Conservation (phyloP, 2,329 filamentous ascomycete genomes). For the Talaromyces sp. region DNA sequence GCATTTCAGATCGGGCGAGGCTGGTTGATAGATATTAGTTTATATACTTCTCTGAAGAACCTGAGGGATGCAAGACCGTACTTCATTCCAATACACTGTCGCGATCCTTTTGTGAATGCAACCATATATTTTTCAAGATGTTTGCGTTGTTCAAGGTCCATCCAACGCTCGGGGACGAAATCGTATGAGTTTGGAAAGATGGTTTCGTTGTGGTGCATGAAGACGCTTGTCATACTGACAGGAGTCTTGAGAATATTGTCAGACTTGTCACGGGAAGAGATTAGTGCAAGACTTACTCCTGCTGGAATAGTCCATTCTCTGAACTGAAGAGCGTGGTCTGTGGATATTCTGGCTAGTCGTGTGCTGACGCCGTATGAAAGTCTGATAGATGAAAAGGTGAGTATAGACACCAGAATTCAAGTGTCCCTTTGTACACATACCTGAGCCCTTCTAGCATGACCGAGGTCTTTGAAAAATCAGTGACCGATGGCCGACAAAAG, state of each 20-base stretch:
- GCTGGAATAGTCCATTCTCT: constrained; percentile 21
- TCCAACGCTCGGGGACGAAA: constrained; percentile 24
- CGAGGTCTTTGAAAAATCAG: constrained; percentile 22
- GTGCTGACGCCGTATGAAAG: constrained; percentile 29
- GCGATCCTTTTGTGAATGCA: constrained; percentile 22
- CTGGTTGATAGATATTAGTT: neutral
- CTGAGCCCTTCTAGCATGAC: constrained; percentile 30
- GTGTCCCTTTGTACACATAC: too few species aligned
- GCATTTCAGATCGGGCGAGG: constrained; percentile 14
- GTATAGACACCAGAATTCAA: too few species aligned
- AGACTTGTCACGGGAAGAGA: neutral
- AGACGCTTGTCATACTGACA: constrained; percentile 24
- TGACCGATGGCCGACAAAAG: neutral
- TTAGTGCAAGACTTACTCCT: constrained; percentile 12
- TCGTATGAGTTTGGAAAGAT: constrained; percentile 23
- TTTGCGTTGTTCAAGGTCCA: constrained; percentile 19
- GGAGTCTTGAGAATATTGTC: constrained; percentile 19
- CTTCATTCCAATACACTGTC: constrained; percentile 23
- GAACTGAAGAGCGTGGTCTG: constrained; percentile 19
- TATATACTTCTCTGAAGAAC: too few species aligned
- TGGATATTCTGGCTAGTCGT: constrained; percentile 22
- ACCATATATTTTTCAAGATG: constrained; percentile 23
- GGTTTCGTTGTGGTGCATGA: constrained; percentile 23
- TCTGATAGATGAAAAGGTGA: constrained; percentile 20
- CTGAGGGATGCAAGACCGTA: neutral